Base-by-base conservation (phyloP, 768 basidiomycete species). In the Trametes cingulata region DNA sequence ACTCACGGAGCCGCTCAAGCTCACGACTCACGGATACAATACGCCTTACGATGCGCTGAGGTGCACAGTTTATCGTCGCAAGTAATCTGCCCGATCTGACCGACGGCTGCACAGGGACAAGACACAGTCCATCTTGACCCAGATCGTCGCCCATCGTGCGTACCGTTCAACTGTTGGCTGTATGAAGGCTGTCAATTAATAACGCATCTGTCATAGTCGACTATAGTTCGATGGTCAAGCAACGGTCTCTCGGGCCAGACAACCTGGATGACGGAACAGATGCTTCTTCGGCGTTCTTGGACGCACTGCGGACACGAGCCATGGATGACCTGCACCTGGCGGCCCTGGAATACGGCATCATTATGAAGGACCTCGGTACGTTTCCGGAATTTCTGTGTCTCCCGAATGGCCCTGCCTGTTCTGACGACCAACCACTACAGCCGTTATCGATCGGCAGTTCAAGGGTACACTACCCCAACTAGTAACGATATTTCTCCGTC, bases 301-400 rank as follows among this genome's bases (percentile, higher is more conserved):
- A 93, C 58, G 91, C 92, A 2, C 77, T 93, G 37, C 76, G 90
- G 22, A 90, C 86, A 5, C 85, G 88, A 40, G 92, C 91, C 8
- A 90, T 93, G 88, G 92, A 93, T 69, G 91, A 93, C 57, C 82
- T 94, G 77, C 87, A 90, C 57, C 77, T 85, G 55, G 91, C 90
- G 20, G 90, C 91, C 2, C 72, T 89, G 41, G 91, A 92, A 68
- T 93, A 93, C 63, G 92, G 92, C 7, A 94, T 93, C 50, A 75
- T 88, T 36, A 72, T 93, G 49, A 91, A 91, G 73, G 91, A 93
- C 63, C 83, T 93, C 37, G 87, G 85, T 85, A 65, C 6, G 79
- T 68, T 7, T 10, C n/a, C n/a, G n/a, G 9, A 15, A 48, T 29
- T 24, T n/a, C n/a, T n/a, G 27, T 17, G 45, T 40, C 13, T n/a